Base-by-base conservation (phyloP, 225 moss, liverwort and hornwort genomes). In the Physcomitrium patens region DNA sequence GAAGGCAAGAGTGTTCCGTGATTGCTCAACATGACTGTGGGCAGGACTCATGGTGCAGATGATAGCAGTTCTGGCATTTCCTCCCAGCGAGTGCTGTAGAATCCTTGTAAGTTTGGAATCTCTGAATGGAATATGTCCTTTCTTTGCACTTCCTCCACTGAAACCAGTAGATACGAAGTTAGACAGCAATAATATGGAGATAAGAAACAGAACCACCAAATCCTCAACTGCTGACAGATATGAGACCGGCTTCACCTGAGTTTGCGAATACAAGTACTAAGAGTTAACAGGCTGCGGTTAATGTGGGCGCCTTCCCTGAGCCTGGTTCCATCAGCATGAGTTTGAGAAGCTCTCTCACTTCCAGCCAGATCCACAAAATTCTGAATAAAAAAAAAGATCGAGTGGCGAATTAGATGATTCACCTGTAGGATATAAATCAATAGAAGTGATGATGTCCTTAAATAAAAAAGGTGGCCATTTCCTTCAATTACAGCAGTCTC, bases 11-110 rank as follows among this genome's bases (percentile, higher is more conserved):
- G 99, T 99, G 67, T 99, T 99, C 63, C 95, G 89, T 23, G 99
- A 91, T 80, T 99, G 99, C 58, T 99, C 99, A 41, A 89, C 95
- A 70, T 99, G 99, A 11, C 86, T 89, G 68, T 86, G 99, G 8
- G 99, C 99, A 65, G 99, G 99, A 71, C 99, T 94, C 95, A 99
- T 90, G 58, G 99, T 99, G 79, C 99, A 99, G 70, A 99, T 99
- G 19, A 99, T 99, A 12, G 99, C 99, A 46, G 99, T 99, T 73
- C 95, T 87, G 43, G 99, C 99, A 73, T 99, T 99, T 41, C 99
- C 99, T 66, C 99, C 99, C 13, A 99, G 82, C 0, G 99, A 99
- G 64, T 99, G 95, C 81, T 99, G 99, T 42, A 99, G 67, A 72
- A 99, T 99, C 77, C 99, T 89, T 4, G 99, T 99, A 28, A 99